phyloP scores from a whole-genome alignment of 345 rosid genomes.

The Lepidium africanum region DNA sequence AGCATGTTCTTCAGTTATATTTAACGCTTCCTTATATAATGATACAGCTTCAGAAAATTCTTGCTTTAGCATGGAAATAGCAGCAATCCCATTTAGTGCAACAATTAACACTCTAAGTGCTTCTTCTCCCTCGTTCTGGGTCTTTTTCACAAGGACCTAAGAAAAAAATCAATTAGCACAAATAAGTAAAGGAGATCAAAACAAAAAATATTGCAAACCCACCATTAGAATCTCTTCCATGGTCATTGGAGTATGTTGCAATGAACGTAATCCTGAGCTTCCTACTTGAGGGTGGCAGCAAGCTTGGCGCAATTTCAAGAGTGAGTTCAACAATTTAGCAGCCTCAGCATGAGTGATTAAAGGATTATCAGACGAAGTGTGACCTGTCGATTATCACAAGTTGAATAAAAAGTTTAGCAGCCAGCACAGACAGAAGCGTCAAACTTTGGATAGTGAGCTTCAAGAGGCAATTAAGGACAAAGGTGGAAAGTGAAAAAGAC shows the following conservation, averaged over 20 bases:
- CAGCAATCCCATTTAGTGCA: constrained; percentile 95
- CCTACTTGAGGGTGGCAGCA: constrained; percentile 99
- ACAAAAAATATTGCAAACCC: constrained; percentile 11
- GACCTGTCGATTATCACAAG: constrained; percentile 34
- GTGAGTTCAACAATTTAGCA: constrained; percentile 77
- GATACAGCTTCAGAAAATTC: constrained; percentile 53
- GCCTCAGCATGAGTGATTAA: constrained; percentile 76
- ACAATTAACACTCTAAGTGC: constrained; percentile 72
- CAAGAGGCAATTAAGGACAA: neutral
- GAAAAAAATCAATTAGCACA: constrained; percentile 15
- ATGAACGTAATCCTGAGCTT: constrained; percentile 82
- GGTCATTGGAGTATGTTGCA: constrained; percentile 92
- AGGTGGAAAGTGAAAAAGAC: constrained; percentile 23
- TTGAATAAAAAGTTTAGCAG: neutral
- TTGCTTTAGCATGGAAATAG: constrained; percentile 72
- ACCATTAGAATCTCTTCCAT: constrained; percentile 94
- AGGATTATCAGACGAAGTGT: constrained; percentile 39
- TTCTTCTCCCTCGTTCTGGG: constrained; percentile 92
- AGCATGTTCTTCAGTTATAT: constrained; percentile 51
- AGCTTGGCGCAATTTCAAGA: constrained; percentile 97
- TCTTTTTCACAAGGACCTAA: constrained; percentile 89
- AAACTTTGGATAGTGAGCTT: neutral
- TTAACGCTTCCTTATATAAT: constrained; percentile 74
- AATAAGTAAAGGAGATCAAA: constrained; percentile 3
- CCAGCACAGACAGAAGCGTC: neutral